Evolutionary conservation across 2,329 filamentous ascomycete genomes (phyloP).

Genomic region (Penicillium sp.): DNA sequence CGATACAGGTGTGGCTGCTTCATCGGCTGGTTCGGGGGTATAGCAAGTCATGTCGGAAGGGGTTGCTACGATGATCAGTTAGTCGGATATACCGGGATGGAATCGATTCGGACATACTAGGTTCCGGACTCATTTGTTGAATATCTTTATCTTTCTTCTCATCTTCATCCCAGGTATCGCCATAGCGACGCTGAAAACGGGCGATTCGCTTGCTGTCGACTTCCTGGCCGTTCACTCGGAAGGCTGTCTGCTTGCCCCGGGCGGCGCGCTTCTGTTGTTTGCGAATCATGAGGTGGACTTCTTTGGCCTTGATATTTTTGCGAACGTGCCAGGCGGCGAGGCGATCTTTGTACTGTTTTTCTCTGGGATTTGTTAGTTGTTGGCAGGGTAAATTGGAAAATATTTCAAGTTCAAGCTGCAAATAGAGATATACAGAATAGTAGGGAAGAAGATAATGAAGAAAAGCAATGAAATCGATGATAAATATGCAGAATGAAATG

Average conservation of each 20-base stretch:
- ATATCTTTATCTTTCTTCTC: constrained; percentile 23
- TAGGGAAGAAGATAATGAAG: constrained; percentile 10
- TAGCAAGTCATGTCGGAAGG: constrained; percentile 45
- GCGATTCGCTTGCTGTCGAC: constrained; percentile 41
- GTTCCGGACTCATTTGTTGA: constrained; percentile 36
- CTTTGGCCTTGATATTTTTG: constrained; percentile 44
- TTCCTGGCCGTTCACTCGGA: constrained; percentile 39
- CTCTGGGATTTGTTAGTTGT: constrained; percentile 24
- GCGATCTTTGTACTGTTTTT: constrained; percentile 46
- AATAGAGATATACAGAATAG: neutral
- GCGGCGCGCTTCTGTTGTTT: constrained; percentile 44
- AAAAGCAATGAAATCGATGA: constrained; percentile 10
- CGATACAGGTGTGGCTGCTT: constrained; percentile 32
- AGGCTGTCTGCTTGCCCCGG: constrained; percentile 42
- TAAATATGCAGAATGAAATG: constrained; percentile 17
- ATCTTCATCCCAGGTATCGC: constrained; percentile 31
- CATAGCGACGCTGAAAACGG: constrained; percentile 39
- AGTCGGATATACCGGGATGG: neutral
- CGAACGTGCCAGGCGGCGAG: constrained; percentile 42
- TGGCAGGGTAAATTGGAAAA: constrained; percentile 3
- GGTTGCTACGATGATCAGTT: constrained; percentile 29
- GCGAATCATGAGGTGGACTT: constrained; percentile 43
- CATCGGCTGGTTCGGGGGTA: constrained; percentile 39
- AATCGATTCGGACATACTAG: constrained; percentile 28
- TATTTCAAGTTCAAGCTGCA: neutral